phyloP scores from a whole-genome alignment of 108 stramenopile species.

The Conticribra weissflogii region DNA sequence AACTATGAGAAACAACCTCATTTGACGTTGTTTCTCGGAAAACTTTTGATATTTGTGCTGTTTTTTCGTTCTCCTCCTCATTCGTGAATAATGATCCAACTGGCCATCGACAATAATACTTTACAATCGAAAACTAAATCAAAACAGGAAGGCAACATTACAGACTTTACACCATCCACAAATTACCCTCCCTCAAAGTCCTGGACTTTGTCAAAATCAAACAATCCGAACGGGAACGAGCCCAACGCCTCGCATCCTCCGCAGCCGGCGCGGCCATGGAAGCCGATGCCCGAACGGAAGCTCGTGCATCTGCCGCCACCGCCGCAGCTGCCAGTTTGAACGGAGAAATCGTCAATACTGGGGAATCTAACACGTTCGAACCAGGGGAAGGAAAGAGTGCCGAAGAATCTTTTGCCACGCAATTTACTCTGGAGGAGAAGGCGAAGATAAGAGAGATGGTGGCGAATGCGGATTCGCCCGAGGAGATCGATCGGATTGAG shows the following conservation, averaged over 20 bases:
- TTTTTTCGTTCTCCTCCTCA: background rate
- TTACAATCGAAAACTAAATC: background rate
- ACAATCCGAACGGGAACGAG: conserved; percentile 75
- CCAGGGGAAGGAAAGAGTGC: conserved; percentile 78
- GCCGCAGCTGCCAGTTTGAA: conserved; percentile 1
- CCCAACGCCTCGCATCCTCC: conserved; percentile 71
- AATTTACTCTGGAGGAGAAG: conserved; percentile 80
- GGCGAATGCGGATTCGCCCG: conserved; percentile 70
- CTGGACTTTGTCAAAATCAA: conserved; percentile 76
- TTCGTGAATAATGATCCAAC: too few relatives aligned
- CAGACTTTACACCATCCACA: conserved; percentile 66
- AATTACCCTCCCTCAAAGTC: conserved; percentile 76
- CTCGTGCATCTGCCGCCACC: conserved; percentile 37
- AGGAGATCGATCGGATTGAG: conserved; percentile 86
- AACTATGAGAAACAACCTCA: conserved; percentile 32
- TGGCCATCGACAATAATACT: too few relatives aligned
- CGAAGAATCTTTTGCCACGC: conserved; percentile 69
- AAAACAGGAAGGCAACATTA: conserved; percentile 82
- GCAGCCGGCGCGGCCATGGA: conserved; percentile 88
- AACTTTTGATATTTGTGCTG: background rate
- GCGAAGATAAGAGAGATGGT: conserved; percentile 76
- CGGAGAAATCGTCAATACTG: conserved; percentile 20
- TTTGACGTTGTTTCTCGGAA: conserved; percentile 21
- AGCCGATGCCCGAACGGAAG: conserved; percentile 74
- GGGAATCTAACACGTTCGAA: conserved; percentile 70